A percentile compares a stretch with the other conserved stretches of the same genome.
Conservation (phyloP, 2,329 filamentous ascomycete species). For the Fusarium temperatum region DNA sequence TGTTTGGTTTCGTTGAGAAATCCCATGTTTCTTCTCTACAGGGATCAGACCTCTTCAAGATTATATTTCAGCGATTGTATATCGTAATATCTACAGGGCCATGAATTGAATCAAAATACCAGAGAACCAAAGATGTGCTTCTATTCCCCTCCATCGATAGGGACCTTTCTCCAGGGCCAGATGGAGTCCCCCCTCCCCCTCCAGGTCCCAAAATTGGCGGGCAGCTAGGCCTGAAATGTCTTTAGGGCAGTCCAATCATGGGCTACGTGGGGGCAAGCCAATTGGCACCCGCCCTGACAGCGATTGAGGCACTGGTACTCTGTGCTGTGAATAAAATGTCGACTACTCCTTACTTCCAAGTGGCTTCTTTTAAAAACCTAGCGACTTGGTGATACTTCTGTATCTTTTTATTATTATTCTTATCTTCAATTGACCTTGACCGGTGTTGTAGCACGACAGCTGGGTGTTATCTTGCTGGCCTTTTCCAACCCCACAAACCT, state of each 20-base stretch:
- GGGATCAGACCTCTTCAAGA: not conserved
- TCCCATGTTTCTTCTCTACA: not conserved
- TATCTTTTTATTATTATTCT: not conserved
- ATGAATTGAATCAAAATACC: not conserved
- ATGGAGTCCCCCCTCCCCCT: conserved; percentile 16
- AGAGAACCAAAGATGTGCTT: not conserved
- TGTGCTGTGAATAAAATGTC: conserved; percentile 11
- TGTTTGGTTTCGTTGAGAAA: conserved; percentile 33
- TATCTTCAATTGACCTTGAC: not conserved
- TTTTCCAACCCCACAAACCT: conserved; percentile 28
- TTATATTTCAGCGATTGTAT: not conserved
- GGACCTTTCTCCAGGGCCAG: conserved; percentile 14
- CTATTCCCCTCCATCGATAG: not conserved
- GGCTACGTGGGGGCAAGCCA: conserved; percentile 28
- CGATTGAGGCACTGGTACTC: conserved; percentile 12
- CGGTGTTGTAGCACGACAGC: not conserved
- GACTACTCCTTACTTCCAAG: not conserved
- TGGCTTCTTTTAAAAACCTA: not conserved
- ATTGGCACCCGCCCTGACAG: conserved; percentile 34
- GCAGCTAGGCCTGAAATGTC: conserved; percentile 29
- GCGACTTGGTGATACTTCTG: not conserved
- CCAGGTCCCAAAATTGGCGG: conserved; percentile 21
- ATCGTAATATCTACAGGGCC: too few relatives aligned
- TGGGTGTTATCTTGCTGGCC: not conserved
- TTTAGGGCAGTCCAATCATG: conserved; percentile 38